Evolutionary conservation across 306 rosid species (phyloP).

Genomic region (Begonia fuchsioides): DNA sequence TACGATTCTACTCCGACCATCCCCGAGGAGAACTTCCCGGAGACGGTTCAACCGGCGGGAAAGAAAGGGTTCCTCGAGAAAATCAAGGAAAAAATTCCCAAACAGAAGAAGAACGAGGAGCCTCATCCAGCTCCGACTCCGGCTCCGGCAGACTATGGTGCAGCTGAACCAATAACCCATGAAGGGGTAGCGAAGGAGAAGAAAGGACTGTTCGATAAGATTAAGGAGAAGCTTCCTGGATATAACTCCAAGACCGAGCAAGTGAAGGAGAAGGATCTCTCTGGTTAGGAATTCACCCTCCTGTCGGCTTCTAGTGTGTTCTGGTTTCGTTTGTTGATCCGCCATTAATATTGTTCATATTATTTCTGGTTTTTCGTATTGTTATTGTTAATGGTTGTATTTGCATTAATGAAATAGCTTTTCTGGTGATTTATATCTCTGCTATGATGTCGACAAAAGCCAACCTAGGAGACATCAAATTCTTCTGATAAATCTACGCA

Average conservation of each 20-base stretch:
- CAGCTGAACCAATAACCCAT: constrained; percentile 5
- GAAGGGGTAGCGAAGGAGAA: constrained; percentile 51
- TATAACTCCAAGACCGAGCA: constrained; percentile 38
- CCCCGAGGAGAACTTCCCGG: constrained; percentile 23
- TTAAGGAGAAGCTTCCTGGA: constrained; percentile 71
- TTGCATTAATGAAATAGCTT: too few species aligned
- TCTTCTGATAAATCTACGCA: too few species aligned
- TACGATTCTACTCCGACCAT: constrained; percentile 7
- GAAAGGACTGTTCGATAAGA: constrained; percentile 66
- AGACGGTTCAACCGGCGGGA: constrained; percentile 22
- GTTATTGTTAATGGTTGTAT: too few species aligned
- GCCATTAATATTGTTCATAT: too few species aligned
- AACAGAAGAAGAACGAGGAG: constrained; percentile 52
- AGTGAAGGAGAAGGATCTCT: constrained; percentile 11
- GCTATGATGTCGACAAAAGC: too few species aligned
- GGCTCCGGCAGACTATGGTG: constrained; percentile 1
- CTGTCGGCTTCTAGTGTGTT: too few species aligned
- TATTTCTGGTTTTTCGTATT: too few species aligned
- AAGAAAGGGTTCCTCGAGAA: constrained; percentile 76
- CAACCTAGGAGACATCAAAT: too few species aligned
- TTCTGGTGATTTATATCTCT: too few species aligned
- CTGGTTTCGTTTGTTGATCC: too few species aligned
- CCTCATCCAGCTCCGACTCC: constrained; percentile 3
- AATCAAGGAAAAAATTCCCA: constrained; percentile 75
- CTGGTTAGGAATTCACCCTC: too few species aligned